Conservation (phyloP, 1,139 yeast genomes). For the Nadsonia commutata region DNA sequence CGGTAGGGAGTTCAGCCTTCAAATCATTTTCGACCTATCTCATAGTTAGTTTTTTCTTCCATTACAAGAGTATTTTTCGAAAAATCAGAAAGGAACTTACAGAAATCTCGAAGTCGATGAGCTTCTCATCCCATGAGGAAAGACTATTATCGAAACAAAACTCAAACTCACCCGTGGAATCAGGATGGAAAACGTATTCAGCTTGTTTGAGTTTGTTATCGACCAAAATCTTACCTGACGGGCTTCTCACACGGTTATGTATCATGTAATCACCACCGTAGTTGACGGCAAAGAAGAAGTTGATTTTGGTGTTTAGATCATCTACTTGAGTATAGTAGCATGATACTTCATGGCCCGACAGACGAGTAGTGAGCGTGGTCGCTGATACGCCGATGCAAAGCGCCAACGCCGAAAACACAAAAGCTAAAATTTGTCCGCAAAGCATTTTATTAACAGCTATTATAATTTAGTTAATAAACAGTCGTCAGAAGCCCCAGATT, state of each 20-base stretch:
- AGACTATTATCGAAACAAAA: slow-evolving; percentile 66
- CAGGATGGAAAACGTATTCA: slow-evolving; percentile 55
- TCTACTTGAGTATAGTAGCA: not conserved
- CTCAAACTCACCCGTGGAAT: slow-evolving; percentile 57
- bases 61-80: no score
- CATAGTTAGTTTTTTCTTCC: no score
- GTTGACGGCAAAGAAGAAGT: slow-evolving; percentile 28
- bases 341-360: not conserved
- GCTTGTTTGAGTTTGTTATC: slow-evolving; percentile 63
- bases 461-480: no score
- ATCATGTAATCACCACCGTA: slow-evolving; percentile 66
- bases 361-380: not conserved
- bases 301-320: not conserved
- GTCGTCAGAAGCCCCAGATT: no score
- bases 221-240: slow-evolving; percentile 37
- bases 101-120: slow-evolving; percentile 59
- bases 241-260: slow-evolving; percentile 51
- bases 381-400: not conserved
- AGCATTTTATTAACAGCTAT: no score
- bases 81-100: not conserved
- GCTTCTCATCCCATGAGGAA: slow-evolving; percentile 66
- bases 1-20: slow-evolving; percentile 5
- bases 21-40: slow-evolving; percentile 15
- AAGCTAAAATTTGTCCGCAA: not conserved
- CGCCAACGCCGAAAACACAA: not conserved